A percentile compares a stretch with the other conserved stretches of the same genome.
Evolutionary conservation across 164 flowering plant species (phyloP).

Genomic region (Piper longum): DNA sequence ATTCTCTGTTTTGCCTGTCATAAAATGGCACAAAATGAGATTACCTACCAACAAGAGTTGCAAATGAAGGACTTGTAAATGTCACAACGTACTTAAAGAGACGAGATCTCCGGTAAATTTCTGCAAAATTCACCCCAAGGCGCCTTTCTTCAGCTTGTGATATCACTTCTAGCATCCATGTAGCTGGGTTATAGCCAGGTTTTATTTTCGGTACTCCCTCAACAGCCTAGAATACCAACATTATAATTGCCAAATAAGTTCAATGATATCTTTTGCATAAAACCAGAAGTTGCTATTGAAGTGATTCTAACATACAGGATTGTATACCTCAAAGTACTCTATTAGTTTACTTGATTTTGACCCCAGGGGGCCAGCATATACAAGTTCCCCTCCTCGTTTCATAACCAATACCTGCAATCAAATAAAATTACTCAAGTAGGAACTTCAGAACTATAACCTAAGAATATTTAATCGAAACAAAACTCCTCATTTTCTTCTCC

Average conservation of each 20-base stretch:
- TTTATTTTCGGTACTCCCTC: conserved; percentile 77
- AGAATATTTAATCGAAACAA: too few relatives aligned
- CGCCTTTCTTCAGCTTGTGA: conserved; percentile 62
- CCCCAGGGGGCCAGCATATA: conserved; percentile 92
- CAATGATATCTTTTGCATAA: not conserved
- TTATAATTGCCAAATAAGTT: not conserved
- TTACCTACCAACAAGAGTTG: not conserved
- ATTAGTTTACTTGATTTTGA: conserved; percentile 55
- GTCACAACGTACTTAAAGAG: conserved; percentile 52
- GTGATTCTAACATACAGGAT: too few relatives aligned
- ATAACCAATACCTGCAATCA: conserved; percentile 64
- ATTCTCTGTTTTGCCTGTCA: conserved; percentile 51
- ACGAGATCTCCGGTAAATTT: conserved; percentile 48
- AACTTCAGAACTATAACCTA: too few relatives aligned
- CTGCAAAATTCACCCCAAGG: conserved; percentile 84
- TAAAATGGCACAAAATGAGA: conserved; percentile 1
- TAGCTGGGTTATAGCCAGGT: conserved; percentile 79
- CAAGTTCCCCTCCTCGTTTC: conserved; percentile 93
- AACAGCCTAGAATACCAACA: conserved; percentile 34
- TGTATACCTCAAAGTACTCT: conserved; percentile 70
- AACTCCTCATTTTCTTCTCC: too few relatives aligned
- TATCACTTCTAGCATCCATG: conserved; percentile 97
- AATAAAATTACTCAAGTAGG: not conserved
- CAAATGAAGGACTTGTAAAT: not conserved
- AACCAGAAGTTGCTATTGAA: not conserved